These are phyloP conservation scores for Suhomyces guaymorum DNA, from an alignment of 1,139 yeast species.

Conservation along the genomic window DNA sequence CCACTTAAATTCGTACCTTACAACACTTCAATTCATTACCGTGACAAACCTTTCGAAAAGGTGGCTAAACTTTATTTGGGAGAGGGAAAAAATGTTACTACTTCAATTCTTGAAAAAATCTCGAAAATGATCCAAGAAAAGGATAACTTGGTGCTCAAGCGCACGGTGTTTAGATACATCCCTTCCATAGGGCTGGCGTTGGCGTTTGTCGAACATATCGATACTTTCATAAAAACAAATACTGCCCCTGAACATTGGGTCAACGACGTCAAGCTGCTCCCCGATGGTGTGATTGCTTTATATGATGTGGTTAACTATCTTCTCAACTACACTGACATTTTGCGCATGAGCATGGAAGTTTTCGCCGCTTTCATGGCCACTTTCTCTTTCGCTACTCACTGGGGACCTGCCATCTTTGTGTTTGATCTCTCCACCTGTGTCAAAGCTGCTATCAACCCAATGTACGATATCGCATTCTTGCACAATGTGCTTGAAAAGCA, in stretches of 20 bases:
- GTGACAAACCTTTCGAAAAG: conserved; percentile 1
- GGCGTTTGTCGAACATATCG: conserved; percentile 1
- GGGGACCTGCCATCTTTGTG: conserved; percentile 13
- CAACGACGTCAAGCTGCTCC: conserved; percentile 1
- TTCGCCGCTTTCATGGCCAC: conserved; percentile 7
- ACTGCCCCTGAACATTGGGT: conserved; percentile 7
- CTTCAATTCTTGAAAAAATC: conserved; percentile 1
- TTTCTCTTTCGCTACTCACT: conserved; percentile 10
- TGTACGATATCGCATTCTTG: conserved; percentile 6
- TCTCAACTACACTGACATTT: conserved; percentile 7
- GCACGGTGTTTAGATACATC: conserved; percentile 7
- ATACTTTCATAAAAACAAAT: neutral
- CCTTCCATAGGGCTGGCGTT: conserved; percentile 1
- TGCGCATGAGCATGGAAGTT: conserved; percentile 11
- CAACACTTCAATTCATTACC: conserved; percentile 2
- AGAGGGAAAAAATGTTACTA: conserved; percentile 5
- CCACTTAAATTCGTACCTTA: neutral
- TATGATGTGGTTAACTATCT: conserved; percentile 7
- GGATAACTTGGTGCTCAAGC: neutral
- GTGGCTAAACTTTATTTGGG: conserved; percentile 8
- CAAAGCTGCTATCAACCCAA: conserved; percentile 10
- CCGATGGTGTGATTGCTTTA: conserved; percentile 9
- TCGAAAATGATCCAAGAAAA: conserved; percentile 1
- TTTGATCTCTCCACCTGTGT: conserved; percentile 10
- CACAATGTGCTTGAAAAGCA: conserved; percentile 6